Percentiles rank a stretch among this genome's conserved stretches.
Evolutionary conservation across 2,329 filamentous ascomycete genomes (phyloP).

Genomic region (Epichloe baconii): DNA sequence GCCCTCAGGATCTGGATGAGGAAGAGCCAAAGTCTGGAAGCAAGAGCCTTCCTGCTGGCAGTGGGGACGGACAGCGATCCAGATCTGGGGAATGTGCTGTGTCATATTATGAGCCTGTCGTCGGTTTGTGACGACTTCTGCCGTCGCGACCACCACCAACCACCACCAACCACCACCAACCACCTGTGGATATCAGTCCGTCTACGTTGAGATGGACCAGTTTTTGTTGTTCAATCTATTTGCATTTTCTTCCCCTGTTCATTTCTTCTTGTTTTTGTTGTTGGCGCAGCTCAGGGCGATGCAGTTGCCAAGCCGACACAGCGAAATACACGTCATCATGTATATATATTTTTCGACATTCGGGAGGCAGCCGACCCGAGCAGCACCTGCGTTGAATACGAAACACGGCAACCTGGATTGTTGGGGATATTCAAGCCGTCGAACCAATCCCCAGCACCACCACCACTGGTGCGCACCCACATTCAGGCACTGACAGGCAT

Average conservation of each 20-base stretch:
- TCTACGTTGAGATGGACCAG: not conserved
- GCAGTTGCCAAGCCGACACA: not conserved
- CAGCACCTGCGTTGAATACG: not conserved
- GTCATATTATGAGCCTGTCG: constrained; percentile 32
- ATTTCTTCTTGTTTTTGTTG: not conserved
- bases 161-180: not conserved
- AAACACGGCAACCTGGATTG: not conserved
- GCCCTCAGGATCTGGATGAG: constrained; percentile 75
- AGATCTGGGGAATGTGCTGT: constrained; percentile 32
- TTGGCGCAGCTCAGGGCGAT: not conserved
- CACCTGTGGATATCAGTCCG: not conserved
- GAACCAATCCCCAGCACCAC: not conserved
- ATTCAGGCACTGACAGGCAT: not conserved
- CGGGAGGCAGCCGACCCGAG: not conserved
- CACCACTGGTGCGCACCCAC: not conserved
- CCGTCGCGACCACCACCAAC: not conserved
- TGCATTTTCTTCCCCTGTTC: not conserved
- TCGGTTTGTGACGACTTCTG: not conserved
- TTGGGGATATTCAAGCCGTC: not conserved
- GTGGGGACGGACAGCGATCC: constrained; percentile 27
- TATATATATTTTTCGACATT: not conserved
- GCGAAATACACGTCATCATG: not conserved
- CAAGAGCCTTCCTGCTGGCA: constrained; percentile 28
- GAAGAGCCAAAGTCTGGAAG: constrained; percentile 60
- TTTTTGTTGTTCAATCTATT: not conserved